Evolutionary conservation across 2,329 filamentous ascomycete genomes (phyloP), one percentile per base, ranked within the genome.

Genomic region (Fusarium sp.): DNA sequence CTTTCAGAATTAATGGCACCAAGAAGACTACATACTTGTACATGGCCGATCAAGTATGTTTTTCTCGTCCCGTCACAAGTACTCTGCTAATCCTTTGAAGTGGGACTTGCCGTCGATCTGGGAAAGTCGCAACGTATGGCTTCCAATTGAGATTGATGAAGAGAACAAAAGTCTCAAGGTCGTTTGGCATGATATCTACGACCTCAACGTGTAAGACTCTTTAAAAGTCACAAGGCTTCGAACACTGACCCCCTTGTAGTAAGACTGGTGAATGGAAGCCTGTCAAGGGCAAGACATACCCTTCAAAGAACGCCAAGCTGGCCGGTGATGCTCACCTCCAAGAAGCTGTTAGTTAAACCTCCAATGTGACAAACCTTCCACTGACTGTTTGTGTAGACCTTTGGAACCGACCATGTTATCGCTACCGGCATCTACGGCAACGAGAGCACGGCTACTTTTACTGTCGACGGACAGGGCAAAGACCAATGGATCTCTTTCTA

Each of bases 71-170:
- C 3, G 10, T 10, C 7, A 1, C 3, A 14, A 17, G 2, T 1
- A 4, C 2, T 0, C 2, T 8, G 2, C 50, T 74, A 13, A 74
- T 31, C 1, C 6, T 2, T 8, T 1, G 1, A 15, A 77, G 75
- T 86, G 84, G 84, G 84, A 86, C 62, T 78, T 80, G 0, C 83
- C 84, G 51, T 85, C 84, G 0, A 78, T 87, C 1, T 87, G 85
- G 84, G 85, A 87, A 59, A 84, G 82, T 40, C 79, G 85, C 6
- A 87, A 87, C 60, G 85, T 87, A 49, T 88, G 85, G 85, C 79
- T 87, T 0, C 85, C 85, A 0, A 76, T 87, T 1, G 78, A 81
- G 3, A 83, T 87, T n/a, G 80, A 87, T 21, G 85, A 87, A 43
- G 75, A 79, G 1, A 81, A 84, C 52, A 84, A 84, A 40, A 81